Evolutionary conservation across 352 stramenopile genomes (phyloP).

Genomic region (Phytophthora vignae): DNA sequence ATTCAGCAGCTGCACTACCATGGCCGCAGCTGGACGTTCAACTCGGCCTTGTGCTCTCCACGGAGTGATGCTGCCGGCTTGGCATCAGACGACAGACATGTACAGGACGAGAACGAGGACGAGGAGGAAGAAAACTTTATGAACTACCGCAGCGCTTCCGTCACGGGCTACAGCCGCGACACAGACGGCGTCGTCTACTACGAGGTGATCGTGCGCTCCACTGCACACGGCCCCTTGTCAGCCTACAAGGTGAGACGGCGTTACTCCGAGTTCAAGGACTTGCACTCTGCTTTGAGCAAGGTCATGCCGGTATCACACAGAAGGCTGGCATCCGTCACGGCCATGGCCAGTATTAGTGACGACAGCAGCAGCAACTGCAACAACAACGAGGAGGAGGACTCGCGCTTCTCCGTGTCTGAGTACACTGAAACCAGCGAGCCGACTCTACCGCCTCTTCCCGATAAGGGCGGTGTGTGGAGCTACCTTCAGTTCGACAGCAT

Average conservation of each 20-base stretch:
- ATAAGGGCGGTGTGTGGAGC: conserved; percentile 80
- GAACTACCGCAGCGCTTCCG: conserved; percentile 65
- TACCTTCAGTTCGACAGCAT: conserved; percentile 75
- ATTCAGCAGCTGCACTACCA: conserved; percentile 24
- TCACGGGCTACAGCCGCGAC: conserved; percentile 80
- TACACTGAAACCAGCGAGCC: conserved; percentile 23
- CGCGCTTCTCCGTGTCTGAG: conserved; percentile 33
- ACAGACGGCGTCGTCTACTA: conserved; percentile 83
- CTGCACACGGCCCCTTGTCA: conserved; percentile 68
- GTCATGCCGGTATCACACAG: conserved; percentile 58
- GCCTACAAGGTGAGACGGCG: conserved; percentile 82
- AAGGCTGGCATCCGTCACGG: conserved; percentile 36
- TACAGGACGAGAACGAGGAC: conserved; percentile 26
- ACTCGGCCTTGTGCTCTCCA: conserved; percentile 35
- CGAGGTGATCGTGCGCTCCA: conserved; percentile 76
- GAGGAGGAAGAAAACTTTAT: conserved; percentile 81
- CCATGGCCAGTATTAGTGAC: conserved; percentile 44
- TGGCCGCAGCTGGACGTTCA: conserved; percentile 37
- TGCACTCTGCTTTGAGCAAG: conserved; percentile 59
- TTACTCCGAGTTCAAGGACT: conserved; percentile 77
- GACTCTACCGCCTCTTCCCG: conserved; percentile 60
- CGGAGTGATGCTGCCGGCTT: conserved; percentile 26
- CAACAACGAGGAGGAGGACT: conserved; percentile 26
- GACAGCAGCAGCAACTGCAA: conserved; percentile 17
- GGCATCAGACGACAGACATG: conserved; percentile 4